These are phyloP conservation scores for Aureobasidium sp. DNA, from an alignment of 2,329 filamentous ascomycete genomes.

Conservation along the genomic window DNA sequence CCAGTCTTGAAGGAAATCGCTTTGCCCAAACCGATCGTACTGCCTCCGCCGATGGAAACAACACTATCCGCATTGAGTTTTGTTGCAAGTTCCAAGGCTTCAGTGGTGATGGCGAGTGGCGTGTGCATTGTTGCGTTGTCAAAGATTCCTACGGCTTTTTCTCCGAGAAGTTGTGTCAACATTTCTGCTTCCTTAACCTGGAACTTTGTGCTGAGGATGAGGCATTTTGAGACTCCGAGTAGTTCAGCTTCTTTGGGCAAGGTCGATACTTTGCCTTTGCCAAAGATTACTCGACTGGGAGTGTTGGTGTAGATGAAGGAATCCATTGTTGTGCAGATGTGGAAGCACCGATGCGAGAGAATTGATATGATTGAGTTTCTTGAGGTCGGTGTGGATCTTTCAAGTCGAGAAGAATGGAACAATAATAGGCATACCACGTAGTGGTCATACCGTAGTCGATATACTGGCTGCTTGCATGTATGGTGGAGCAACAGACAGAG, in stretches of 20 bases:
- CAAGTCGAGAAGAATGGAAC: too few species aligned
- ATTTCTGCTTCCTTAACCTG: too few species aligned
- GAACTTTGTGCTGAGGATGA: conserved; percentile 59
- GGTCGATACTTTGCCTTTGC: conserved; percentile 59
- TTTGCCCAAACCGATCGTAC: conserved; percentile 64
- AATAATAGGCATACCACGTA: too few species aligned
- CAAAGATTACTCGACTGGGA: conserved; percentile 62
- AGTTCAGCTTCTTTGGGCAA: conserved; percentile 40
- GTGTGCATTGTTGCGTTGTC: conserved; percentile 70
- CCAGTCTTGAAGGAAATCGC: conserved; percentile 38
- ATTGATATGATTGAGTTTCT: too few species aligned
- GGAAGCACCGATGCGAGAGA: too few species aligned
- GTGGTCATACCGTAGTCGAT: too few species aligned
- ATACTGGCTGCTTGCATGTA: too few species aligned
- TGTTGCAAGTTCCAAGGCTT: conserved; percentile 56
- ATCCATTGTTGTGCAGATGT: too few species aligned
- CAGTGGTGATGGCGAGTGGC: conserved; percentile 62
- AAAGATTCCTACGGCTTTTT: conserved; percentile 56
- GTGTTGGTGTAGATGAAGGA: conserved; percentile 62
- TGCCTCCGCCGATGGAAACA: conserved; percentile 69
- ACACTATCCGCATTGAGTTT: conserved; percentile 54
- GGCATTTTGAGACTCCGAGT: conserved; percentile 13
- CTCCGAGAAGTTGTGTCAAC: too few species aligned
- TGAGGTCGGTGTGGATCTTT: too few species aligned
- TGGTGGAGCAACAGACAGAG: too few species aligned